A percentile compares a stretch with the other conserved stretches of the same genome.
These are phyloP conservation scores for Clarireedia paspali DNA, from an alignment of 2,329 filamentous ascomycete species.

Conservation along the genomic window DNA sequence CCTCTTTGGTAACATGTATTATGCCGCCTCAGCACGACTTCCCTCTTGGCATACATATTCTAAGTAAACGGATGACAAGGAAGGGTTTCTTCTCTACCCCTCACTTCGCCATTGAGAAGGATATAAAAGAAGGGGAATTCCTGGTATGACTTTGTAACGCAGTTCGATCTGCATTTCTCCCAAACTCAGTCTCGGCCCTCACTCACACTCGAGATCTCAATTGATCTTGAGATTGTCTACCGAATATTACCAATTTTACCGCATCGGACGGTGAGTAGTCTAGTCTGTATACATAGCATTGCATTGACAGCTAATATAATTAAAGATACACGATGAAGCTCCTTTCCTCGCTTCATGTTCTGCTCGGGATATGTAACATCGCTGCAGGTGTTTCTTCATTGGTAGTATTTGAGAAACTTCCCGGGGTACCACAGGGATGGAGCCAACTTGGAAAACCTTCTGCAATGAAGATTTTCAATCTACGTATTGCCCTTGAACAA, in stretches of 20 bases:
- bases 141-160: neutral
- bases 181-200: no score
- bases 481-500: conserved; percentile 32
- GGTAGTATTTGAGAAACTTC: conserved; percentile 19
- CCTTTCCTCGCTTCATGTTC: neutral
- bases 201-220: no score
- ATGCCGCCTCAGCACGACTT: neutral
- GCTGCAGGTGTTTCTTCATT: conserved; percentile 7
- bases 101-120: neutral
- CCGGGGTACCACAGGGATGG: conserved; percentile 20
- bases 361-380: conserved; percentile 5
- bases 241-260: no score
- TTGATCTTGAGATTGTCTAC: no score
- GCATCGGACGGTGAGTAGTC: neutral
- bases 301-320: neutral
- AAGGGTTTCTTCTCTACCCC: neutral
- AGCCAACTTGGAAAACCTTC: conserved; percentile 15
- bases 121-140: neutral
- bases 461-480: conserved; percentile 13
- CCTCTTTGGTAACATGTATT: neutral
- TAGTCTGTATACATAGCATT: neutral
- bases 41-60: neutral
- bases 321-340: conserved; percentile 6
- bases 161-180: neutral
- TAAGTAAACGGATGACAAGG: neutral